These are phyloP conservation scores for Chaetomium strumarium DNA, from an alignment of 2,329 filamentous ascomycete genomes.

Conservation along the genomic window DNA sequence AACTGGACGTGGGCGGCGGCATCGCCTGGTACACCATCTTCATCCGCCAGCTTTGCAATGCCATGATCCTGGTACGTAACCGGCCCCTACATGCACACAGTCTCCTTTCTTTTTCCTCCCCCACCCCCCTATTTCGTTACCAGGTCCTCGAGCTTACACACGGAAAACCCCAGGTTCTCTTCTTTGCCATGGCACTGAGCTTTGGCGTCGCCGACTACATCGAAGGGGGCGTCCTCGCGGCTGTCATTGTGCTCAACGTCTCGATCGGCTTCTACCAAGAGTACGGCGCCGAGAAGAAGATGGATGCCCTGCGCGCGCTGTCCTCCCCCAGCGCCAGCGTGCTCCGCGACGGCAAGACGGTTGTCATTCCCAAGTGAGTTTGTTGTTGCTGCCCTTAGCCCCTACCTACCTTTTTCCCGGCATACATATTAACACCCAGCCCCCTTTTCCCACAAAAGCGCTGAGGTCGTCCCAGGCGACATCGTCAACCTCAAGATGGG, in stretches of 20 bases:
- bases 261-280: constrained; percentile 62
- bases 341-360: constrained; percentile 52
- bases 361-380: constrained; percentile 54
- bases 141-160: constrained; percentile 28
- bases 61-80: constrained; percentile 62
- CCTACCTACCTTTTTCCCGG: too few species aligned
- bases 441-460: too few species aligned
- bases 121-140: too few species aligned
- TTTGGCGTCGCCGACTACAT: constrained; percentile 53
- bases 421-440: constrained; percentile 10
- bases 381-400: constrained; percentile 14
- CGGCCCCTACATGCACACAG: neutral
- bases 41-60: constrained; percentile 67
- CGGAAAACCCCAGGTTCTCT: constrained; percentile 61
- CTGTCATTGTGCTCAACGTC: constrained; percentile 54
- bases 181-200: constrained; percentile 69
- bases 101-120: constrained; percentile 21
- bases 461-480: constrained; percentile 64
- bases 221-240: constrained; percentile 32
- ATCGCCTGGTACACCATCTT: constrained; percentile 68
- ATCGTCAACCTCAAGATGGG: constrained; percentile 62
- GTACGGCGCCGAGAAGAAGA: constrained; percentile 59
- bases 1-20: constrained; percentile 61
- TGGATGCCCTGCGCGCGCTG: constrained; percentile 56
- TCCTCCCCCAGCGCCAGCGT: constrained; percentile 59